These are phyloP conservation scores for Dendrothele bispora DNA, from an alignment of 768 basidiomycete species.

Conservation along the genomic window DNA sequence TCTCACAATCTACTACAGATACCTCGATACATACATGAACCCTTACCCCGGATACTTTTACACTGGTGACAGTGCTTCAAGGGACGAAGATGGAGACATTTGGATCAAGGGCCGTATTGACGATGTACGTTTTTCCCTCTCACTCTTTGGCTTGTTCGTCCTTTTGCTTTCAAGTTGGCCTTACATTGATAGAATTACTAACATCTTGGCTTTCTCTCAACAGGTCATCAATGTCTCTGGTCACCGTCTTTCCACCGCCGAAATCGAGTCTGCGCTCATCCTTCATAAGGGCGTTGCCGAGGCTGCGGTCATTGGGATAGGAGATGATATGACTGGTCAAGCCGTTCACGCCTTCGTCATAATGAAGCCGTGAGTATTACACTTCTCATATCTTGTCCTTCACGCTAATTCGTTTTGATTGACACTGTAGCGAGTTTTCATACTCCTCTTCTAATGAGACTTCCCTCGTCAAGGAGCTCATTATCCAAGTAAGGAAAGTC, in stretches of 20 bases:
- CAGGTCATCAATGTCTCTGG: slow-evolving; percentile 99
- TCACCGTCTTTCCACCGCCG: slow-evolving; percentile 94
- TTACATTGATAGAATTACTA: too few species aligned
- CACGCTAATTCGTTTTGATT: neutral
- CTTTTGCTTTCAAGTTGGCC: neutral
- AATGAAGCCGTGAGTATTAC: slow-evolving; percentile 81
- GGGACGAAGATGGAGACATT: slow-evolving; percentile 94
- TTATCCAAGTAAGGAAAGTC: slow-evolving; percentile 95
- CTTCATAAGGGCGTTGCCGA: slow-evolving; percentile 94
- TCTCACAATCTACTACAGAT: slow-evolving; percentile 15
- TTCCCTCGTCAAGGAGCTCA: slow-evolving; percentile 79
- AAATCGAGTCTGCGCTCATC: slow-evolving; percentile 97
- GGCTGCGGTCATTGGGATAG: slow-evolving; percentile 87
- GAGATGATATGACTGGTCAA: slow-evolving; percentile 89
- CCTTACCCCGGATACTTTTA: slow-evolving; percentile 92
- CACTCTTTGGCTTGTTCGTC: slow-evolving; percentile 5
- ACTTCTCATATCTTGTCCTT: too few species aligned
- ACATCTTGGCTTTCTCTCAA: slow-evolving; percentile 24
- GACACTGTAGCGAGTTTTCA: slow-evolving; percentile 71
- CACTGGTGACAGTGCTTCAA: slow-evolving; percentile 96
- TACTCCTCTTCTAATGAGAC: slow-evolving; percentile 71
- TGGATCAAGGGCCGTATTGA: slow-evolving; percentile 99
- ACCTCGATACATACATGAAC: slow-evolving; percentile 53
- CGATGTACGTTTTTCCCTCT: slow-evolving; percentile 45
- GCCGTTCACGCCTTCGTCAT: slow-evolving; percentile 95